phyloP scores from a whole-genome alignment of 805 yeast genomes.

The Clavispora phyllophila region DNA sequence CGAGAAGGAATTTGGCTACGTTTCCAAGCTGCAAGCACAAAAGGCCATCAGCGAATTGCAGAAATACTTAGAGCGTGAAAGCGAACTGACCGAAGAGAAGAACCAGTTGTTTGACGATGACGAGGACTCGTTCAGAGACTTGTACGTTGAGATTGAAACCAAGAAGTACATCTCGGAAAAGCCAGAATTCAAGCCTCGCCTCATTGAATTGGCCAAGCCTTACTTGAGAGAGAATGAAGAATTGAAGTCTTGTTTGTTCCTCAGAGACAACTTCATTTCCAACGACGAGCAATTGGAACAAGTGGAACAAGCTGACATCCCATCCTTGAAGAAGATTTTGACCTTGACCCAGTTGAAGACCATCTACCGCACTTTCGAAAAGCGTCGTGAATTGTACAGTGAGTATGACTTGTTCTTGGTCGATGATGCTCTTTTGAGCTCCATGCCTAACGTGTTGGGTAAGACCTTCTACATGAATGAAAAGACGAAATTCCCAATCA shows the following conservation, averaged over 20 bases:
- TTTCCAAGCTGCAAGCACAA: conserved; percentile 10
- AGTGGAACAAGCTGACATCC: conserved; percentile 44
- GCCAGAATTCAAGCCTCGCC: conserved; percentile 52
- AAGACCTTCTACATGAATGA: conserved; percentile 61
- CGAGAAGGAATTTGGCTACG: conserved; percentile 9
- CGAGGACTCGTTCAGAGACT: conserved; percentile 50
- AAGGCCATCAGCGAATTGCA: conserved; percentile 64
- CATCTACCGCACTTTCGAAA: conserved; percentile 82
- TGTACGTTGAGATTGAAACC: conserved; percentile 60
- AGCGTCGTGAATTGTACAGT: conserved; percentile 66
- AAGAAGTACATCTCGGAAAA: conserved; percentile 61
- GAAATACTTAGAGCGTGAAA: conserved; percentile 46
- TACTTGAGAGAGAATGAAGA: conserved; percentile 39
- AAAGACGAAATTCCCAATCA: conserved; percentile 57
- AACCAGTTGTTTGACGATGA: conserved; percentile 46
- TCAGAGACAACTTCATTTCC: conserved; percentile 55
- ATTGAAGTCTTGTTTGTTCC: conserved; percentile 57
- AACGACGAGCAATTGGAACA: conserved; percentile 38
- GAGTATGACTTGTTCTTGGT: conserved; percentile 75
- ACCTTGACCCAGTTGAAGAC: conserved; percentile 75
- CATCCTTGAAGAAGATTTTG: conserved; percentile 50
- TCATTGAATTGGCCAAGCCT: conserved; percentile 44
- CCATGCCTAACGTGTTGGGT: conserved; percentile 81
- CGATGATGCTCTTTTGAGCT: conserved; percentile 75
- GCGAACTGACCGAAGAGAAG: conserved; percentile 26